A percentile compares a stretch with the other conserved stretches of the same genome.
These are phyloP conservation scores for Malassezia vespertilionis DNA, from an alignment of 1,284 basidiomycete genomes.

Conservation along the genomic window DNA sequence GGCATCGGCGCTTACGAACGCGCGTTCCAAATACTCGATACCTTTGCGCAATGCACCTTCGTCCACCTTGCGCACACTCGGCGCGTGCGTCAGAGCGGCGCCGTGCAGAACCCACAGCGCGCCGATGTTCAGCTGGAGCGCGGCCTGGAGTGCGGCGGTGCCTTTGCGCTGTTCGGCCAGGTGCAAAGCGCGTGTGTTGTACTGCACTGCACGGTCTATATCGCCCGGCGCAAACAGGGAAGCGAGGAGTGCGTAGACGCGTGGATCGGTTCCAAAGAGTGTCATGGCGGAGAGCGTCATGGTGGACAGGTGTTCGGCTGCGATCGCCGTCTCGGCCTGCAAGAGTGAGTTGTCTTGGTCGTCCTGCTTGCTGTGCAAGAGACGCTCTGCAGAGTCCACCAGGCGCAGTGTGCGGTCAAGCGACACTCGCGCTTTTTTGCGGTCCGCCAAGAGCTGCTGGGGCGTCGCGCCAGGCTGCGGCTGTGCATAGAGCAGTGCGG, in stretches of 20 bases:
- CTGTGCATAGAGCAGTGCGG: slow-evolving; percentile 29
- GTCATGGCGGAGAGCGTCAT: slow-evolving; percentile 5
- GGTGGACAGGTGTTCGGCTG: slow-evolving; percentile 24
- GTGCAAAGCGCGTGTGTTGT: slow-evolving; percentile 24
- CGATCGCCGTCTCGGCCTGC: slow-evolving; percentile 21
- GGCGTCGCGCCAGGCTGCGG: slow-evolving; percentile 33
- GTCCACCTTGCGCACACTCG: slow-evolving; percentile 18
- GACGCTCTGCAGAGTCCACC: slow-evolving; percentile 25
- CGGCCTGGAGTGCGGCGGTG: slow-evolving; percentile 18
- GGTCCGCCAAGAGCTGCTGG: slow-evolving; percentile 23
- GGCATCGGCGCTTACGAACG: slow-evolving; percentile 16
- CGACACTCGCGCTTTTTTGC: slow-evolving; percentile 28
- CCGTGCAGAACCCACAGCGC: slow-evolving; percentile 29
- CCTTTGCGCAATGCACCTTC: slow-evolving; percentile 21
- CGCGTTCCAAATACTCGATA: slow-evolving; percentile 23
- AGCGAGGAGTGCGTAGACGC: slow-evolving; percentile 11
- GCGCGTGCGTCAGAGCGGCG: slow-evolving; percentile 16
- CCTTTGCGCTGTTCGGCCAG: slow-evolving; percentile 16
- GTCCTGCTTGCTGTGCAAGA: slow-evolving; percentile 15
- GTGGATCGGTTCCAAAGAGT: slow-evolving; percentile 7
- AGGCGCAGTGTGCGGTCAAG: slow-evolving; percentile 37
- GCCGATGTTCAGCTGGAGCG: slow-evolving; percentile 29
- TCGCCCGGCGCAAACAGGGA: slow-evolving; percentile 8
- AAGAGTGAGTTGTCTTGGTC: slow-evolving; percentile 17
- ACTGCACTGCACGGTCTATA: slow-evolving; percentile 19